These are phyloP conservation scores for Suillus americanus DNA, from an alignment of 768 basidiomycete genomes.

Conservation along the genomic window DNA sequence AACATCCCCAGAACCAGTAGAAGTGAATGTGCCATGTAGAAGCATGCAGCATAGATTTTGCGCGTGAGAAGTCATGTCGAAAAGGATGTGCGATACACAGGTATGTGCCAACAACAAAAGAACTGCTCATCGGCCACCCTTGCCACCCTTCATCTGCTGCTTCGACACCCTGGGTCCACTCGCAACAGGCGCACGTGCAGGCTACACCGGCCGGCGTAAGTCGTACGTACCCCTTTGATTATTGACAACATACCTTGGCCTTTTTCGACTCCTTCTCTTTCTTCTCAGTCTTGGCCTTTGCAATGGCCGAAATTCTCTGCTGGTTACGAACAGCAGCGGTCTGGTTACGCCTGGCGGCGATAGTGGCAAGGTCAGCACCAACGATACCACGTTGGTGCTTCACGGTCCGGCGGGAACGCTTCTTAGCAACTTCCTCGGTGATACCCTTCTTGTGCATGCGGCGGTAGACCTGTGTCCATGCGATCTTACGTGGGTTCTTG, in stretches of 20 bases:
- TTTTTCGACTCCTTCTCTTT: conserved; percentile 95
- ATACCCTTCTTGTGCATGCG: conserved; percentile 99
- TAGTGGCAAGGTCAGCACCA: conserved; percentile 90
- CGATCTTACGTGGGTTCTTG: conserved; percentile 99
- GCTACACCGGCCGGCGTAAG: conserved; percentile 36
- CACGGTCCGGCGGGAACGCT: conserved; percentile 93
- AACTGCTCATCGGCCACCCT: conserved; percentile 62
- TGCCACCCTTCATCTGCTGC: conserved; percentile 94
- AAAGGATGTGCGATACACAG: conserved; percentile 27
- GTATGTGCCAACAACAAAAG: conserved; percentile 6
- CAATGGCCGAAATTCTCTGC: conserved; percentile 80
- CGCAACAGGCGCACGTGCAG: conserved; percentile 52
- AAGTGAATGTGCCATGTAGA: not conserved
- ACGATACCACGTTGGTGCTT: conserved; percentile 99
- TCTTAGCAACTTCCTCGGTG: conserved; percentile 99
- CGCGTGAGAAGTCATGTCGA: conserved; percentile 18
- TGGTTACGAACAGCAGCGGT: conserved; percentile 80
- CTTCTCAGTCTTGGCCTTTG: conserved; percentile 96
- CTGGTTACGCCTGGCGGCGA: conserved; percentile 92
- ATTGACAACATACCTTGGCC: conserved; percentile 56
- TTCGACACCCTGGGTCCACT: conserved; percentile 86
- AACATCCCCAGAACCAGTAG: not conserved
- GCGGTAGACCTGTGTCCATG: conserved; percentile 93
- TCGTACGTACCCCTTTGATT: conserved; percentile 7
- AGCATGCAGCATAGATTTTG: conserved; percentile 12